Percentiles rank a stretch among this genome's conserved stretches.
phyloP scores from a whole-genome alignment of 306 rosid genomes.

The Casuarina cunninghamiana region DNA sequence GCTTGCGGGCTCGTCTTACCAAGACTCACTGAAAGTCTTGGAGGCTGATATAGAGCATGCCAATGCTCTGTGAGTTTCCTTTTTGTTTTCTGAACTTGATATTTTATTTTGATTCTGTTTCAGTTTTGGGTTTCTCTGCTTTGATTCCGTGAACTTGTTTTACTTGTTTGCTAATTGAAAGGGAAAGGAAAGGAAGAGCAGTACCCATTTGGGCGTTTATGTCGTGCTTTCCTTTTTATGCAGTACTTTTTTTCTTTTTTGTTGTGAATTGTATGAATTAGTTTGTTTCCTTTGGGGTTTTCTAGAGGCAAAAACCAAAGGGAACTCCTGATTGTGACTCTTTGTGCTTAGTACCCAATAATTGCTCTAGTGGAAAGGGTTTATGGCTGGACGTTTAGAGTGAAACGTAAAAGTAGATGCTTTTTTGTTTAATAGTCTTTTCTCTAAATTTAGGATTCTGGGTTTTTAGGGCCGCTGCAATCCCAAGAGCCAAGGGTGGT shows the following conservation, averaged over 20 bases:
- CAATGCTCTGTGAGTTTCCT: slow-evolving; percentile 75
- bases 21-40: slow-evolving; percentile 67
- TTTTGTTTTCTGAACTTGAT: background rate
- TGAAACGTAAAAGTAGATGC: slow-evolving; percentile 3
- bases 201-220: slow-evolving; percentile 14
- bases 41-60: slow-evolving; percentile 96
- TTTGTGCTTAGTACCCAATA: background rate
- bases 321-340: background rate
- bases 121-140: slow-evolving; percentile 8
- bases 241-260: background rate
- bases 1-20: slow-evolving; percentile 65
- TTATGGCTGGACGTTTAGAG: background rate
- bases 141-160: slow-evolving; percentile 6
- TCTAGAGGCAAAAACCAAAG: background rate
- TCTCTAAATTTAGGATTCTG: slow-evolving; percentile 35
- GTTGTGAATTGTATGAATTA: background rate
- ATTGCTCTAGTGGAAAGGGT: background rate
- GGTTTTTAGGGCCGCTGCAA: slow-evolving; percentile 80
- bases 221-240: background rate
- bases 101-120: background rate
- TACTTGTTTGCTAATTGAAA: slow-evolving; percentile 9
- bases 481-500: slow-evolving; percentile 85
- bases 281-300: background rate
- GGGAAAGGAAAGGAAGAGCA: background rate
- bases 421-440: background rate